Conservation (phyloP, 139 green algal species). For the Chlorokybus atmophyticus region DNA sequence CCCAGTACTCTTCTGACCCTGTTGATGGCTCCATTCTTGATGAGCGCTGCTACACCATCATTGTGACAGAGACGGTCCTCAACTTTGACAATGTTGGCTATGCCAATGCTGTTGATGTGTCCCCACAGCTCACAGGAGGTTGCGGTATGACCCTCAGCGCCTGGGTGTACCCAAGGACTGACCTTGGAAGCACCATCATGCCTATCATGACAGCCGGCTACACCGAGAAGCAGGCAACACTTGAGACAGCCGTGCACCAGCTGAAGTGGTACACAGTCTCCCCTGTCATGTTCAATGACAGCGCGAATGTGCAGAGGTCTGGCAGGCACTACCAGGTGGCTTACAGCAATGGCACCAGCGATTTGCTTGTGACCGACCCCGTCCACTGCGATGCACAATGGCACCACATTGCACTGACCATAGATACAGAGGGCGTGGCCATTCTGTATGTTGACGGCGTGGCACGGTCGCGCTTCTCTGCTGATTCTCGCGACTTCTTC, state of each 20-base stretch:
- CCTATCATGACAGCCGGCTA: too few relatives aligned
- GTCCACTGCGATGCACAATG: conserved; percentile 3
- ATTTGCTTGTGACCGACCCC: neutral
- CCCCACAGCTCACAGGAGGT: neutral
- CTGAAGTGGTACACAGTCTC: conserved; percentile 9
- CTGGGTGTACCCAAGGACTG: too few relatives aligned
- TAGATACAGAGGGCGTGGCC: conserved; percentile 3
- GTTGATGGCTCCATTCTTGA: neutral
- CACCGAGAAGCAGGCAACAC: too few relatives aligned
- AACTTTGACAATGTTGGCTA: conserved; percentile 1
- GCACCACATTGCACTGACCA: conserved; percentile 13
- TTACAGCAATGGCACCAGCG: conserved; percentile 5
- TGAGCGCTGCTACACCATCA: conserved; percentile 25
- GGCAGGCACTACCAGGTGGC: neutral
- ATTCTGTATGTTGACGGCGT: conserved; percentile 18
- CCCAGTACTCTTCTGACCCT: too few relatives aligned
- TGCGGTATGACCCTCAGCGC: conserved; percentile 14
- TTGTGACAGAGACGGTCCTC: conserved; percentile 10
- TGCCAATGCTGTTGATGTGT: neutral
- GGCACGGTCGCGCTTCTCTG: too few relatives aligned
- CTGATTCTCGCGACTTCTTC: too few relatives aligned
- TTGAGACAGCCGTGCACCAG: too few relatives aligned
- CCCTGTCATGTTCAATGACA: conserved; percentile 10
- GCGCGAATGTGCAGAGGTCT: neutral
- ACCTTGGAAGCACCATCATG: too few relatives aligned